phyloP scores from a whole-genome alignment of 2,329 filamentous ascomycete genomes.

The Colletotrichum brevisporum region DNA sequence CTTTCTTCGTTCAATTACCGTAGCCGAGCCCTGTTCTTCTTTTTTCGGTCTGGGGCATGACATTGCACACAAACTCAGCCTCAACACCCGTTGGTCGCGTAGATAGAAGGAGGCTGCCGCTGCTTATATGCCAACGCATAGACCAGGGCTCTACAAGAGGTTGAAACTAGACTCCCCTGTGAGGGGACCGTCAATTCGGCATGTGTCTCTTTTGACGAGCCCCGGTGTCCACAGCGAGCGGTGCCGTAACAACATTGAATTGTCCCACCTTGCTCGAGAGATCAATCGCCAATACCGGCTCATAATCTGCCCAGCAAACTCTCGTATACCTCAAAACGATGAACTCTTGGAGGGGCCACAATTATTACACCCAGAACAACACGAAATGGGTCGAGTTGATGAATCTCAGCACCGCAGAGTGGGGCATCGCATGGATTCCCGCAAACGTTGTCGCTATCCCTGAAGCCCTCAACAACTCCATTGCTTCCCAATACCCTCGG shows the following conservation, averaged over 20 bases:
- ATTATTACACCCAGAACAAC: constrained; percentile 35
- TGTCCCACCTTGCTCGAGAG: neutral
- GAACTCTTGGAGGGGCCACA: constrained; percentile 37
- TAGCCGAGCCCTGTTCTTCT: no score
- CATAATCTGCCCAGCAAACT: neutral
- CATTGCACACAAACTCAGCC: no score
- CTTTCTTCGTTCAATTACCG: no score
- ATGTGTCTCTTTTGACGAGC: neutral
- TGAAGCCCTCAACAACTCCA: constrained; percentile 22
- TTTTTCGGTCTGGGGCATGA: neutral
- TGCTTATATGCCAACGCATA: no score
- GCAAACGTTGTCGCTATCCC: constrained; percentile 39
- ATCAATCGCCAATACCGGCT: neutral
- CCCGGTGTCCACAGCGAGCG: neutral
- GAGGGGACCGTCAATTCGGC: no score
- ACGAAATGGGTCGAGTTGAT: constrained; percentile 41
- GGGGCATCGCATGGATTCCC: constrained; percentile 38
- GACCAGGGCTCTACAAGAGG: no score
- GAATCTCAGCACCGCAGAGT: constrained; percentile 42
- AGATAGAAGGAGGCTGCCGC: no score
- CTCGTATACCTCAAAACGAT: neutral
- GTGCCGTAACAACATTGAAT: neutral
- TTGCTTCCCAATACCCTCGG: neutral
- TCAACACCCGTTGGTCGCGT: no score
- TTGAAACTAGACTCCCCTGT: no score